These are phyloP conservation scores for Pythium rhizo-oryzae DNA, from an alignment of 352 stramenopile species.

Conservation along the genomic window DNA sequence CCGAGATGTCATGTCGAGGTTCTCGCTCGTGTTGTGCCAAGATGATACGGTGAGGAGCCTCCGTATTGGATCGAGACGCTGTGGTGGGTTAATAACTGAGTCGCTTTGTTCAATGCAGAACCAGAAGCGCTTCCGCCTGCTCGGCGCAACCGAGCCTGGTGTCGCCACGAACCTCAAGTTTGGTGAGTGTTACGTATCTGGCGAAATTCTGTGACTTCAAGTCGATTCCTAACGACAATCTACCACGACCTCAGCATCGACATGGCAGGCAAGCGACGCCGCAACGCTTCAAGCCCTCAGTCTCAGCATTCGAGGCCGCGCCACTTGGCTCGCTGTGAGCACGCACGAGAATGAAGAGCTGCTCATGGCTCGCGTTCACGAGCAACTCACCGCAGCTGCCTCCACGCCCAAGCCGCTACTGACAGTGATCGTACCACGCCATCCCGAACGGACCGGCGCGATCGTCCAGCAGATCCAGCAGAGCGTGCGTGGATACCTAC, in stretches of 20 bases:
- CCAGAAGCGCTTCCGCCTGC: conserved; percentile 39
- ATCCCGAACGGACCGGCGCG: conserved; percentile 42
- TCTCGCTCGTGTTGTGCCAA: conserved; percentile 71
- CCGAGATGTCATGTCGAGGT: conserved; percentile 23
- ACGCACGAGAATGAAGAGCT: conserved; percentile 73
- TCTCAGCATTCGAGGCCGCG: conserved; percentile 30
- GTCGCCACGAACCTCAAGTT: conserved; percentile 73
- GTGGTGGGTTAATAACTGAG: not conserved
- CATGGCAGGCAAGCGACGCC: conserved; percentile 12
- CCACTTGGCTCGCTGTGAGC: conserved; percentile 58
- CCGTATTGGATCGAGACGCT: not conserved
- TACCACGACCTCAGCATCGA: conserved; percentile 19
- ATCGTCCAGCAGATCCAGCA: conserved; percentile 43
- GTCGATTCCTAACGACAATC: not conserved
- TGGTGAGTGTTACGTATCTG: conserved; percentile 37
- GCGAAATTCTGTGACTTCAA: too few species aligned
- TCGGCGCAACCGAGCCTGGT: conserved; percentile 41
- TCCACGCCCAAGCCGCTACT: conserved; percentile 31
- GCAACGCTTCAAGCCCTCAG: conserved; percentile 14
- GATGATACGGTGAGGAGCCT: conserved; percentile 43
- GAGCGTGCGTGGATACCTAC: too few species aligned
- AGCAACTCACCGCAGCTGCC: not conserved
- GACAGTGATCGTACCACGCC: conserved; percentile 60
- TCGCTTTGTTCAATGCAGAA: conserved; percentile 37
- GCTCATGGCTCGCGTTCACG: conserved; percentile 46